Conservation (phyloP, 192 early-diverging fungal genomes). For the Coemansia sp. region DNA sequence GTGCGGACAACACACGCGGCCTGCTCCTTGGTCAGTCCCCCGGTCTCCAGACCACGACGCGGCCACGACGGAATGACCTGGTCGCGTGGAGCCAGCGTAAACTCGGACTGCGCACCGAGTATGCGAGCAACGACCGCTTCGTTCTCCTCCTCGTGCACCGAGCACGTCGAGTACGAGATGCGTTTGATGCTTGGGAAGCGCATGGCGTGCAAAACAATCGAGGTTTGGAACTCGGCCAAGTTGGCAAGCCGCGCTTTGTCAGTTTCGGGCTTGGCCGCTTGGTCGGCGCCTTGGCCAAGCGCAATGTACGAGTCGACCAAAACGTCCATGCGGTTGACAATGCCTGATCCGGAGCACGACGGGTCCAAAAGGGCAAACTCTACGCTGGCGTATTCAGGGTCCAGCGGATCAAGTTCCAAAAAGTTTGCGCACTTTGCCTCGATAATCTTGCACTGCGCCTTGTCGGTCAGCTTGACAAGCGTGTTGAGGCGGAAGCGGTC, state of each 20-base stretch:
- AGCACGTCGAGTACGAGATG: slow-evolving; percentile 96
- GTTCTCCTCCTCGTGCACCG: slow-evolving; percentile 88
- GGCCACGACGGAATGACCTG: slow-evolving; percentile 77
- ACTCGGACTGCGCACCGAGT: slow-evolving; percentile 58
- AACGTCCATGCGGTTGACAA: slow-evolving; percentile 84
- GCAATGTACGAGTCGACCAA: slow-evolving; percentile 64
- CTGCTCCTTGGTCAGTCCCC: slow-evolving; percentile 42
- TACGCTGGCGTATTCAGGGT: slow-evolving; percentile 66
- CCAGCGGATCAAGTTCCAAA: slow-evolving; percentile 75
- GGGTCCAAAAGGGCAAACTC: slow-evolving; percentile 93
- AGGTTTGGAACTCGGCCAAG: slow-evolving; percentile 85
- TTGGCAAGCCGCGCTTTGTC: slow-evolving; percentile 60
- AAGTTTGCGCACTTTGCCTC: slow-evolving; percentile 58
- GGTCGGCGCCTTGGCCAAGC: slow-evolving; percentile 13
- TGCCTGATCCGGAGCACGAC: slow-evolving; percentile 94
- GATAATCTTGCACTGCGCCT: slow-evolving; percentile 78
- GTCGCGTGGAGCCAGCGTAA: slow-evolving; percentile 57
- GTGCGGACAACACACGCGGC: slow-evolving; percentile 73
- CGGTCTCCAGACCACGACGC: slow-evolving; percentile 64
- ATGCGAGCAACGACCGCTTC: slow-evolving; percentile 86
- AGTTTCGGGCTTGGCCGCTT: background rate
- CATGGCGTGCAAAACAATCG: slow-evolving; percentile 80
- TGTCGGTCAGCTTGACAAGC: slow-evolving; percentile 68
- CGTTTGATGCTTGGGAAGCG: slow-evolving; percentile 80
- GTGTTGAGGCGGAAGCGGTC: slow-evolving; percentile 73